Conservation (phyloP, 2,329 filamentous ascomycete genomes). For the Stagonosporopsis vannaccii region DNA sequence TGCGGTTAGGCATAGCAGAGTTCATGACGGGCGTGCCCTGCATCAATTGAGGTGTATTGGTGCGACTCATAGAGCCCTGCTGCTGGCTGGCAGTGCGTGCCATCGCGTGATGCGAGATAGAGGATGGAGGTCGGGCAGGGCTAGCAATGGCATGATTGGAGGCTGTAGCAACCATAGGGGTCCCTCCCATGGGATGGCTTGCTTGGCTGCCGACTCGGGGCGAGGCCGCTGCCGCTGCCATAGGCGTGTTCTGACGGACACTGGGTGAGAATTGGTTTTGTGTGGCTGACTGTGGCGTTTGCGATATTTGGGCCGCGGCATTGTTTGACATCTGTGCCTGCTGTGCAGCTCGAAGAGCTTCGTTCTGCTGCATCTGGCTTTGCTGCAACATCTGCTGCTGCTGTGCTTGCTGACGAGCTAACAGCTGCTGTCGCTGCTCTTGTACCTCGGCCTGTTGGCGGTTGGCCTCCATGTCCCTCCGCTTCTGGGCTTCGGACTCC, state of each 20-base stretch:
- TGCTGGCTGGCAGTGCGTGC: conserved; percentile 49
- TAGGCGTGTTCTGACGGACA: conserved; percentile 55
- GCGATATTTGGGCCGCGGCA: conserved; percentile 35
- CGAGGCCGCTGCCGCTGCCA: conserved; percentile 52
- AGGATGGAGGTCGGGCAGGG: conserved; percentile 48
- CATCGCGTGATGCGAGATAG: conserved; percentile 50
- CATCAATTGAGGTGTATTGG: conserved; percentile 49
- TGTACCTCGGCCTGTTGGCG: conserved; percentile 44
- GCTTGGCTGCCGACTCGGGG: conserved; percentile 46
- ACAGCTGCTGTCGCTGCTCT: conserved; percentile 59
- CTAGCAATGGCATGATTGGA: conserved; percentile 50
- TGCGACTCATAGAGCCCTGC: conserved; percentile 45
- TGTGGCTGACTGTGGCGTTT: conserved; percentile 60
- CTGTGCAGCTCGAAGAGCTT: conserved; percentile 46
- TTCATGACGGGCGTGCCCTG: conserved; percentile 51
- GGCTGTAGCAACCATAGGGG: conserved; percentile 53
- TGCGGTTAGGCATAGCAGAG: conserved; percentile 46
- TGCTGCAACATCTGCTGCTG: conserved; percentile 43
- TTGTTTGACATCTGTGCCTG: conserved; percentile 41
- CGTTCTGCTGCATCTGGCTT: conserved; percentile 42
- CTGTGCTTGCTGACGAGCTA: conserved; percentile 56
- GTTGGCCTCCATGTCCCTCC: conserved; percentile 43
- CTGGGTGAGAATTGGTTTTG: conserved; percentile 71
- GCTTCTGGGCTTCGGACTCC: conserved; percentile 45
- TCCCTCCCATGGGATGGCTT: conserved; percentile 51